These are phyloP conservation scores for Xylaria sp. DNA, from an alignment of 2,329 filamentous ascomycete species.

Conservation along the genomic window DNA sequence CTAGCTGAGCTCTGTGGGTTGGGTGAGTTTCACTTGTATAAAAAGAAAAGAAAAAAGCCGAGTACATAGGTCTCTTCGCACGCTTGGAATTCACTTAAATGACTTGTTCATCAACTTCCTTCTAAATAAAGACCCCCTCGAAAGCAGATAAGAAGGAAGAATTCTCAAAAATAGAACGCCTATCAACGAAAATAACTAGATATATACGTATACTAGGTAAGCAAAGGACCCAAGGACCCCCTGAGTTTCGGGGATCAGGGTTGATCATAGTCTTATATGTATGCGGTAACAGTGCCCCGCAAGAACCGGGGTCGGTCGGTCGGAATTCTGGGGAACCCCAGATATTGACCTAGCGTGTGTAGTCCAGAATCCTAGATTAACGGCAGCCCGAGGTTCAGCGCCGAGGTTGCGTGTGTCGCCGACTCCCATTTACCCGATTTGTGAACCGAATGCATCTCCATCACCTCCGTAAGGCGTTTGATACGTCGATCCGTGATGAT, in stretches of 20 bases:
- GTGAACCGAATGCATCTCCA: constrained; percentile 14
- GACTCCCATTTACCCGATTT: constrained; percentile 28
- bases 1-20: neutral
- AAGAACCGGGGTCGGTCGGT: constrained; percentile 12
- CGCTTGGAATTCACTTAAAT: neutral
- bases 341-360: neutral
- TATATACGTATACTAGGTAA: neutral
- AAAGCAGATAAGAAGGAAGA: neutral
- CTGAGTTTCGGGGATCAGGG: constrained; percentile 1
- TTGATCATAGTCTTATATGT: constrained; percentile 11
- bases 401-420: constrained; percentile 30
- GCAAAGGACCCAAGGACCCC: neutral
- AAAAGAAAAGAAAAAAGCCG: neutral
- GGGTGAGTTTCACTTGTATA: neutral
- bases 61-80: neutral
- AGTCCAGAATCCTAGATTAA: constrained; percentile 14
- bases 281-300: constrained; percentile 17
- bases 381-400: constrained; percentile 9
- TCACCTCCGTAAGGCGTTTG: constrained; percentile 8
- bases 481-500: constrained; percentile 5
- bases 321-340: constrained; percentile 24
- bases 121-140: neutral
- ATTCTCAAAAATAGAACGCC: neutral
- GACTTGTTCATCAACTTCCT: neutral
- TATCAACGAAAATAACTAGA: neutral